A percentile compares a stretch with the other conserved stretches of the same genome.
Conservation (phyloP, 1,284 basidiomycete genomes). For the Peniophora sp. region DNA sequence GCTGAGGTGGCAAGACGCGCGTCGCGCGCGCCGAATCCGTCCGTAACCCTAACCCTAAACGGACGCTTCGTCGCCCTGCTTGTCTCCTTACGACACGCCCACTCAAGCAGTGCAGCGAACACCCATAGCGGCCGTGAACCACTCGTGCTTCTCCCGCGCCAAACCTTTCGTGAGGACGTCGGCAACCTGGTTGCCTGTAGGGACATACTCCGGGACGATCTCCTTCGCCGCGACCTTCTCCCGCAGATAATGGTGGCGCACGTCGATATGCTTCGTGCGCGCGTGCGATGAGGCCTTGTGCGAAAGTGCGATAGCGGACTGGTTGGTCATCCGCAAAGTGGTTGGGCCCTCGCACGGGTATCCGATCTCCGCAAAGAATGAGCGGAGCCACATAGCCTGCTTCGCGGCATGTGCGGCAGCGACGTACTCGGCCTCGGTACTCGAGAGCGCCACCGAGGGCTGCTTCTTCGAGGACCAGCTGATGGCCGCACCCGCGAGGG, state of each 20-base stretch:
- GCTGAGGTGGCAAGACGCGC: too few relatives aligned
- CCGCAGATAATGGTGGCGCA: constrained; percentile 25
- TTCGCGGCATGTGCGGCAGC: constrained; percentile 17
- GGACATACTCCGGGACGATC: constrained; percentile 13
- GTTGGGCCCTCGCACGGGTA: constrained; percentile 5
- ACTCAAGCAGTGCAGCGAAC: background rate
- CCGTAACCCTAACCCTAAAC: too few relatives aligned
- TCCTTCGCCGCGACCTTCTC: constrained; percentile 15
- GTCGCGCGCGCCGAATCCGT: too few relatives aligned
- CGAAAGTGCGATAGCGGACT: constrained; percentile 20
- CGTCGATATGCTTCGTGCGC: constrained; percentile 29
- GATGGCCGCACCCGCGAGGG: constrained; percentile 3
- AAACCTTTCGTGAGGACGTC: constrained; percentile 25
- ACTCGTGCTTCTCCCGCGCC: background rate
- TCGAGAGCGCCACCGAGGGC: constrained; percentile 8
- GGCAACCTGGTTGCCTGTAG: constrained; percentile 16
- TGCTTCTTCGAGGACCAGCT: constrained; percentile 7
- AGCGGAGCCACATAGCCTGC: constrained; percentile 20
- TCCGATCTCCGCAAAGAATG: constrained; percentile 15
- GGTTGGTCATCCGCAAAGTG: constrained; percentile 23
- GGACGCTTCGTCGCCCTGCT: too few relatives aligned
- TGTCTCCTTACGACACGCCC: background rate
- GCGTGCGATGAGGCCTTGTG: constrained; percentile 19
- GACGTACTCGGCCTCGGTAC: constrained; percentile 19
- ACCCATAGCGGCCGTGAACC: background rate